Evolutionary conservation across 352 stramenopile species (phyloP), one percentile per base, ranked within the genome.

Genomic region (Globisporangium canariense): DNA sequence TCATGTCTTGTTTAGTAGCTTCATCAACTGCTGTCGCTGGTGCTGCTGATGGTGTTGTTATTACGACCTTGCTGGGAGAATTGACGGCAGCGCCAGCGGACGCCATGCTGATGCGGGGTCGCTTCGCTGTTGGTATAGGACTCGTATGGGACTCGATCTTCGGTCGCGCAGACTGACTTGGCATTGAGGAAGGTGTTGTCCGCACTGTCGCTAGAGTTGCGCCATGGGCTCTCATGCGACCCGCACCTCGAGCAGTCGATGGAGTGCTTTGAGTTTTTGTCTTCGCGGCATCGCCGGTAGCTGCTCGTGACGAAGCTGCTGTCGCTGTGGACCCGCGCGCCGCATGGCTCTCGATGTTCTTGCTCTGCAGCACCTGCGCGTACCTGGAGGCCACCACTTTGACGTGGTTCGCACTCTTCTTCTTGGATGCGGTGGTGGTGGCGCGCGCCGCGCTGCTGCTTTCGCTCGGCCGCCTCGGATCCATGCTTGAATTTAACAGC

Each of bases 341-440:
- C 8, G 65, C 59, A 13, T 74, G 40, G 73, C 14, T 72, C 52
- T 70, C 64, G 46, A 66, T 28, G 46, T 82, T 89, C 57, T 66
- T 75, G 50, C 63, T 67, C 55, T 86, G 71, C 45, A 91, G 56
- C 18, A 76, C 67, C 66, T 88, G 75, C 36, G 75, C 77, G 53
- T 89, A 91, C 2, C 75, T 71, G 20, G 82, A 91, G 10, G 77
- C 69, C 9, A 89, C 73, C 20, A 91, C 78, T 60, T 83, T 80
- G 32, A 86, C 64, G 38, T 52, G 25, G 18, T 34, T 60, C 47
- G 47, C 14, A 47, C 50, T 64, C 56, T 56, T 61, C 51, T 70
- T 65, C 64, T 65, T 70, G 20, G 34, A 38, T 3, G n/a, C 45
- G 9, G 53, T 10, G 54, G 54, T 45, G 53, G 55, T 25, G 25